Base-by-base conservation (phyloP, 2,329 filamentous ascomycete genomes). In the Bipolaris bicolor region DNA sequence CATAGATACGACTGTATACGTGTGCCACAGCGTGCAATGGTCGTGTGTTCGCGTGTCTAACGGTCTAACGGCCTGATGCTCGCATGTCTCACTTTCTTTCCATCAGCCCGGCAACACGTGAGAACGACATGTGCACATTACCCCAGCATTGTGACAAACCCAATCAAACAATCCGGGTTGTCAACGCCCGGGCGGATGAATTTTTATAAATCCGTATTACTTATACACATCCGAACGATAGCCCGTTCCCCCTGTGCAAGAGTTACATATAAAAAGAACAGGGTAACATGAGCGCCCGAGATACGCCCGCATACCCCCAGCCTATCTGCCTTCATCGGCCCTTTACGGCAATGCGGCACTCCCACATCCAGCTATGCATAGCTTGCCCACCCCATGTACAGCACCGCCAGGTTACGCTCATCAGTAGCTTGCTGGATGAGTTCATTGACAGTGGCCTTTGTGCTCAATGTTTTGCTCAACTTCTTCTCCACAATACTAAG, bases 401-500 rank as follows among this genome's bases (percentile, higher is more conserved):
- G 78, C 40, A 97, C 88, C 2, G 95, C 94, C 70, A 99, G 76
- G 73, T 99, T 97, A 65, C 86, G 86, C 79, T 97, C 93, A 76
- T 99, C 95, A 1, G 90, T 94, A 7, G 95, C 94, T 78, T 96
- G 90, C 74, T 97, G 95, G 63, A 99, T 99, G 62, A 99, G 79
- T 73, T 99, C 95, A 71, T 97, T 98, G 52, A 99, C 95, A 13
- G 92, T 97, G 3, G 95, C 96, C 53, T 90, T 91, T 16, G 97
- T 94, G 74, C 94, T 99, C 73, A 99, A 77, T 2, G 91, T 93
- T 82, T 97, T 97, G 62, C 90, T 91, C 65, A 99, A 78, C 80
- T 99, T 99, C 85, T 97, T 98, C 73, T 91, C 88, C 55, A 99
- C 95, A 20, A 98, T 90, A 55, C 92, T 91, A 54, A 99, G 81